Evolutionary conservation across 306 rosid species (phyloP).

Genomic region (Carpinus fangiana): DNA sequence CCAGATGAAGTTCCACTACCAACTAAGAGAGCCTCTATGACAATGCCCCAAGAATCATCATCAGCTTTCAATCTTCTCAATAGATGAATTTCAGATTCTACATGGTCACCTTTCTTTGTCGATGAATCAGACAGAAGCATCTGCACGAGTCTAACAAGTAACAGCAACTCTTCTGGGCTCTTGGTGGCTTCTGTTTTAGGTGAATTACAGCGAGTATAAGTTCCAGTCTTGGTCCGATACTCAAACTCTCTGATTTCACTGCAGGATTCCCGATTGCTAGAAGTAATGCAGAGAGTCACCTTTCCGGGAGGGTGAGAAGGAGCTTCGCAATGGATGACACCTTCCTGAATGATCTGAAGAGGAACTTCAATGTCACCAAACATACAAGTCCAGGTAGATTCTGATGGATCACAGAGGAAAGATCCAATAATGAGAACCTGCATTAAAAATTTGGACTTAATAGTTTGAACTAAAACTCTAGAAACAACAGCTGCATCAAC

Average conservation of each 20-base stretch:
- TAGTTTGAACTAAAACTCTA: conserved; percentile 20
- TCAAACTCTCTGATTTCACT: conserved; percentile 91
- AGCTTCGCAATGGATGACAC: conserved; percentile 76
- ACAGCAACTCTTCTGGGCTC: conserved; percentile 75
- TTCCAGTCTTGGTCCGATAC: conserved; percentile 48
- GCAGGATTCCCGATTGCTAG: conserved; percentile 79
- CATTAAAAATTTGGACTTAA: conserved; percentile 30
- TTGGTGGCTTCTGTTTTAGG: conserved; percentile 47
- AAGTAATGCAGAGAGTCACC: conserved; percentile 76
- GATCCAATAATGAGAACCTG: conserved; percentile 86
- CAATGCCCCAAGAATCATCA: conserved; percentile 64
- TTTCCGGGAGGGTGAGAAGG: conserved; percentile 72
- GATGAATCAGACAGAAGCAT: conserved; percentile 63
- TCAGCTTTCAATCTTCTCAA: conserved; percentile 43
- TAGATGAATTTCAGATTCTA: conserved; percentile 39
- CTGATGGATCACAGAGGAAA: conserved; percentile 67
- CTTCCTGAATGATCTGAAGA: conserved; percentile 77
- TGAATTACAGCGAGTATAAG: conserved; percentile 42
- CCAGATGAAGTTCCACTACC: conserved; percentile 70
- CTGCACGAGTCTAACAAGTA: conserved; percentile 79
- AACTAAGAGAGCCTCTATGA: conserved; percentile 62
- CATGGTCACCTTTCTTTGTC: conserved; percentile 27
- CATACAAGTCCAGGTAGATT: conserved; percentile 86
- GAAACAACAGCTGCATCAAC: conserved; percentile 17
- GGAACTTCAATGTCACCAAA: conserved; percentile 86